These are phyloP conservation scores for Russula griseocarnosa DNA, from an alignment of 768 basidiomycete species.

Conservation along the genomic window DNA sequence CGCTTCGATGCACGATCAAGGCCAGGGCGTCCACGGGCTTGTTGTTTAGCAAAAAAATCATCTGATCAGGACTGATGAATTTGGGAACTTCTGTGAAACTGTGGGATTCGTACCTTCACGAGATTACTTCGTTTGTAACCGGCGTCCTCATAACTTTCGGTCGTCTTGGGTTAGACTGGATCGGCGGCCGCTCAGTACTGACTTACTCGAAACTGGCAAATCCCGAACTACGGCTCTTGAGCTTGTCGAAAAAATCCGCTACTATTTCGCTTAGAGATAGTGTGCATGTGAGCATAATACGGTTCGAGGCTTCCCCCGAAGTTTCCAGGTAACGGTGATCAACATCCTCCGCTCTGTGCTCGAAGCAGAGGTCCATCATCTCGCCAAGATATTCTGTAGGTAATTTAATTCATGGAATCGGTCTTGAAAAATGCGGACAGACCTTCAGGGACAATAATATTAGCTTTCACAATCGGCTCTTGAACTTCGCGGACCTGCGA, in stretches of 20 bases:
- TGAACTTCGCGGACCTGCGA: conserved; percentile 69
- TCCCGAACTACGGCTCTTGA: conserved; percentile 89
- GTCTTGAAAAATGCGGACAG: conserved; percentile 18
- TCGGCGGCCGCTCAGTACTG: background rate
- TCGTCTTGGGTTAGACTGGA: conserved; percentile 8
- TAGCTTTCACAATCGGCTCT: conserved; percentile 90
- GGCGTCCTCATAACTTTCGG: conserved; percentile 82
- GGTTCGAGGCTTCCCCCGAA: conserved; percentile 48
- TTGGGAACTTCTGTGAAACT: conserved; percentile 5
- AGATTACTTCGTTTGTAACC: conserved; percentile 81
- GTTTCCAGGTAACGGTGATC: conserved; percentile 81
- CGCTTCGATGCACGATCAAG: conserved; percentile 81
- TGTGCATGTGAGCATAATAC: conserved; percentile 75
- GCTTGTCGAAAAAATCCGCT: conserved; percentile 89
- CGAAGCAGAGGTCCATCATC: conserved; percentile 92
- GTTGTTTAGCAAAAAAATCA: conserved; percentile 85
- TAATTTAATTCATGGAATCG: background rate
- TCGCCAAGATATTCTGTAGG: conserved; percentile 81
- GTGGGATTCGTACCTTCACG: conserved; percentile 67
- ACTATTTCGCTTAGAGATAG: conserved; percentile 93
- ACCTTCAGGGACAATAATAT: conserved; percentile 94
- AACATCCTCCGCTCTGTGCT: conserved; percentile 76
- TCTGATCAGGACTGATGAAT: conserved; percentile 43
- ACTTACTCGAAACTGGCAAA: conserved; percentile 89
- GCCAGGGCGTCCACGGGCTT: conserved; percentile 92